Evolutionary conservation across 306 rosid species (phyloP), one percentile per base, ranked within the genome.

Genomic region (Echinosophora koreensis): DNA sequence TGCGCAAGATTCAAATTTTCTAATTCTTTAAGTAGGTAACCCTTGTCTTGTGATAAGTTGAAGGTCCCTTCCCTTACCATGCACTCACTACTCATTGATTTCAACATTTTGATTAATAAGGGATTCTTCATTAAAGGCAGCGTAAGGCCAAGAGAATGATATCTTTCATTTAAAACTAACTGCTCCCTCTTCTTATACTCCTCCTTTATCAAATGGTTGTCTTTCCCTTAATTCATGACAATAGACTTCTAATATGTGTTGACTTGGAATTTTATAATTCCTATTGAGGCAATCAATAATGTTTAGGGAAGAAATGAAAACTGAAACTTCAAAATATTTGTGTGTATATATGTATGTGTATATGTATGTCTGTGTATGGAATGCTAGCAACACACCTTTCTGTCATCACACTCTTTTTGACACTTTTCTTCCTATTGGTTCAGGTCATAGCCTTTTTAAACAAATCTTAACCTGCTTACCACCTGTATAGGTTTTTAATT

Each of bases 51-150:
- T 52, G 18, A 37, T 50, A 17, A 62, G 46, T 75, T 62, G 63
- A 37, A 34, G 27, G 28, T 13, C 59, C 54, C 15, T 49, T 41
- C 30, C 41, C 64, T 12, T 30, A 3, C 22, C 63, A 6, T 63
- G 63, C 50, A 3, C 47, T 54, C 57, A 39, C 37, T 7, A n/a
- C n/a, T 66, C 37, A n/a, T 9, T 32, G 42, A 41, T 37, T 65
- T 51, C 15, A 56, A 71, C 52, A 37, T 71, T 51, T 74, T 64
- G 55, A 67, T 67, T 18, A 65, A 65, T 16, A 61, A 61, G 11
- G 51, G 15, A 52, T 11, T 34, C 61, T 34, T 27, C 62, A 44
- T 74, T 35, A 42, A 62, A 16, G 12, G 16, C 18, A 46, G 50
- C 46, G 11, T 32, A 47, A 44, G 78, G 22, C 66, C 38, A 47